Percentiles rank a stretch among this genome's conserved stretches.
phyloP scores from a whole-genome alignment of 2,329 filamentous ascomycete genomes.

The Sclerotinia minor region DNA sequence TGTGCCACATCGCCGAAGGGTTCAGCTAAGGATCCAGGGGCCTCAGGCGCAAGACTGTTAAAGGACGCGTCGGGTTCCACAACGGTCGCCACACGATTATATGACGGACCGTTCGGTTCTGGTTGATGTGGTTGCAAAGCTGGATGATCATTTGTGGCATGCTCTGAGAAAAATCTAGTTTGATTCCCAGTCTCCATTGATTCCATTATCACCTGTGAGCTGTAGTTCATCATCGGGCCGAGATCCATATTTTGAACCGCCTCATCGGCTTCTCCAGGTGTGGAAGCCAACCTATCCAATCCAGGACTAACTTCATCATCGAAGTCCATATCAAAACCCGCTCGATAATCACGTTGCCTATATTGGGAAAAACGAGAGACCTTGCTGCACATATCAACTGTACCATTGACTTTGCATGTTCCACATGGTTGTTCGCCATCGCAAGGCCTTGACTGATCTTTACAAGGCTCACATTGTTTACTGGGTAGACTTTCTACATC shows the following conservation, averaged over 20 bases:
- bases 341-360: conserved; percentile 6
- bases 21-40: background rate
- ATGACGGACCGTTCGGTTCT: background rate
- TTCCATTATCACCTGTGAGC: background rate
- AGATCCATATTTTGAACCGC: background rate
- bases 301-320: background rate
- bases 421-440: conserved; percentile 10
- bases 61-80: background rate
- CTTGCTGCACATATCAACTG: background rate
- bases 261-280: background rate
- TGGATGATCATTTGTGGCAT: background rate
- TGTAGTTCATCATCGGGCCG: conserved; percentile 6
- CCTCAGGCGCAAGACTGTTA: background rate
- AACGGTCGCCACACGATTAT: background rate
- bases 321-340: background rate
- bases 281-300: background rate
- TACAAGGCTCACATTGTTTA: background rate
- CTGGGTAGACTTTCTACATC: background rate
- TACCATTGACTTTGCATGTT: background rate
- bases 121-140: background rate
- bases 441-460: conserved; percentile 4
- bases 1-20: conserved; percentile 17
- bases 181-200: background rate
- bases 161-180: background rate
- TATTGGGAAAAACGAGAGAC: background rate